Conservation (phyloP, 116 monocot species). For the Phalaenopsis hybrid region DNA sequence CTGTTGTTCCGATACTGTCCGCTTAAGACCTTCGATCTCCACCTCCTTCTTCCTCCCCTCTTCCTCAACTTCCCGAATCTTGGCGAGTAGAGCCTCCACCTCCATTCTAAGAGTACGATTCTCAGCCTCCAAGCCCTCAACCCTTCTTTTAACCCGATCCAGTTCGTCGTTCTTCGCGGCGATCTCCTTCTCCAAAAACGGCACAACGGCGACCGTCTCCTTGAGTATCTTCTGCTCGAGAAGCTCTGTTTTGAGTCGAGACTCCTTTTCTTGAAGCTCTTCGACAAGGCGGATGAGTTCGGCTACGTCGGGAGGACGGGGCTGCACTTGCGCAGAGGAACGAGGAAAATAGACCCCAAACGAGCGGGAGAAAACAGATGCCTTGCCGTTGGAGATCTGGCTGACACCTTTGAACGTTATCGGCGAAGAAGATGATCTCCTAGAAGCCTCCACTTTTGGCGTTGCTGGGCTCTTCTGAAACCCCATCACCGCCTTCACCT, state of each 20-base stretch:
- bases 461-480: slow-evolving; percentile 69
- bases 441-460: slow-evolving; percentile 32
- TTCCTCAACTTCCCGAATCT: slow-evolving; percentile 23
- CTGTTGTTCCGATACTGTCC: background rate
- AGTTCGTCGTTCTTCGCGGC: slow-evolving; percentile 42
- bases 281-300: slow-evolving; percentile 75
- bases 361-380: slow-evolving; percentile 35
- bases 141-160: slow-evolving; percentile 20
- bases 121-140: slow-evolving; percentile 40
- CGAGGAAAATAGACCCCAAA: slow-evolving; percentile 74
- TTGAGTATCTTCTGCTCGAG: slow-evolving; percentile 87
- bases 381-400: slow-evolving; percentile 14
- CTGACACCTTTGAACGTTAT: background rate
- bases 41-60: slow-evolving; percentile 34
- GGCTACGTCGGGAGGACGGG: slow-evolving; percentile 48
- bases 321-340: slow-evolving; percentile 66
- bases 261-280: slow-evolving; percentile 77
- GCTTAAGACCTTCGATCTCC: slow-evolving; percentile 31
- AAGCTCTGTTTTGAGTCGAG: slow-evolving; percentile 67
- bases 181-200: slow-evolving; percentile 75
- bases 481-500: slow-evolving; percentile 89
- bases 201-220: slow-evolving; percentile 81
- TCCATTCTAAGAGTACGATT: slow-evolving; percentile 37
- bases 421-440: slow-evolving; percentile 27
- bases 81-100: slow-evolving; percentile 25